A percentile compares a stretch with the other conserved stretches of the same genome.
Evolutionary conservation across 345 rosid genomes (phyloP).

Genomic region (Limnanthes douglasii): DNA sequence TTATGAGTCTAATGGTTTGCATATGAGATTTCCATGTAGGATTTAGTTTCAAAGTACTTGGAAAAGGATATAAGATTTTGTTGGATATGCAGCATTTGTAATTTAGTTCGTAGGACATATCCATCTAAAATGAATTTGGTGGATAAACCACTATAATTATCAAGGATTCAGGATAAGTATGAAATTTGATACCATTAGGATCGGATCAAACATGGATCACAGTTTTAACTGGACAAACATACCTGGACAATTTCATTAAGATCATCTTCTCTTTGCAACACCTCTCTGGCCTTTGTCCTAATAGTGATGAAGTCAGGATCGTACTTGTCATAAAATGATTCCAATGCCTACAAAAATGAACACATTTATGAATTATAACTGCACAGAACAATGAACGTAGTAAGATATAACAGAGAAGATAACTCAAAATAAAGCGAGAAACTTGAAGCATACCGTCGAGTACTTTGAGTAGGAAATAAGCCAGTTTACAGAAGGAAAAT

Average conservation of each 20-base stretch:
- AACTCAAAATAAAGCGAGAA: constrained; percentile 2
- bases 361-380: constrained; percentile 3
- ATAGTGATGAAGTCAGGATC: constrained; percentile 97
- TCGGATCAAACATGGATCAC: not conserved
- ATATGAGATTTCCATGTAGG: too few species aligned
- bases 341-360: constrained; percentile 60
- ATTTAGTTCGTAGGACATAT: too few species aligned
- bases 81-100: too few species aligned
- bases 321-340: constrained; percentile 89
- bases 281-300: constrained; percentile 98
- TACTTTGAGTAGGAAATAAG: constrained; percentile 98
- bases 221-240: constrained; percentile 6
- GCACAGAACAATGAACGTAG: not conserved
- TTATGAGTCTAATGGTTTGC: too few species aligned
- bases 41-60: too few species aligned
- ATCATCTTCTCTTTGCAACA: constrained; percentile 99
- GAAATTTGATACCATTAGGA: constrained; percentile 2
- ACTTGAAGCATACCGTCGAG: constrained; percentile 44
- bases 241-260: constrained; percentile 99
- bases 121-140: too few species aligned
- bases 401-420: not conserved
- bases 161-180: not conserved
- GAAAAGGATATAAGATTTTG: too few species aligned
- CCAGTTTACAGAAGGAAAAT: constrained; percentile 99
- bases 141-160: too few species aligned